A percentile compares a stretch with the other conserved stretches of the same genome.
phyloP scores from a whole-genome alignment of 306 rosid genomes.

The Adenanthera pavonina region DNA sequence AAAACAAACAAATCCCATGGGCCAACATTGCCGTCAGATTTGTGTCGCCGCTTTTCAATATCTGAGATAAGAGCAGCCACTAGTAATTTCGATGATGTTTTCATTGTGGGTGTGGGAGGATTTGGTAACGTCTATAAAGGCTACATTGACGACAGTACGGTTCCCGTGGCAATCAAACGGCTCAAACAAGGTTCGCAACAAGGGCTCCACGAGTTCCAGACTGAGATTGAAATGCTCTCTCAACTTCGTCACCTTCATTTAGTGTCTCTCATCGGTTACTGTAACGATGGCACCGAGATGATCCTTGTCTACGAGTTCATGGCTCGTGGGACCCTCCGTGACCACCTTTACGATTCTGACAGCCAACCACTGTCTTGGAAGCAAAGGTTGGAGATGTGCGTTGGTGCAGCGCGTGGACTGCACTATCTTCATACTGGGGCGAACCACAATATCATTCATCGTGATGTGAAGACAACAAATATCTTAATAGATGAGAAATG shows the following conservation, averaged over 20 bases:
- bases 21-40: neutral
- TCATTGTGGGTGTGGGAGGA: constrained; percentile 3
- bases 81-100: neutral
- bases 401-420: neutral
- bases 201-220: no score
- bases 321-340: neutral
- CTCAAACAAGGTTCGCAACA: constrained; percentile 6
- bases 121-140: constrained; percentile 14
- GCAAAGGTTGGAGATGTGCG: constrained; percentile 18
- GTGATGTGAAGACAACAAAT: constrained; percentile 43
- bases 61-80: constrained; percentile 19
- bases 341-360: constrained; percentile 21
- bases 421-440: neutral
- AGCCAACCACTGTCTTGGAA: constrained; percentile 35
- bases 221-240: no score
- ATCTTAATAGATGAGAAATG: constrained; percentile 30
- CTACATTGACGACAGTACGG: neutral
- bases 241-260: no score
- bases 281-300: no score
- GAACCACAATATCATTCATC: constrained; percentile 40
- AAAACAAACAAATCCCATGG: neutral
- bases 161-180: constrained; percentile 26
- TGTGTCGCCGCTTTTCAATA: constrained; percentile 18
- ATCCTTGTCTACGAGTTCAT: no score
- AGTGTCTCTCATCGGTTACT: no score